Conservation (phyloP, 495 filamentous ascomycete species). For the Achaetomiella virescens region DNA sequence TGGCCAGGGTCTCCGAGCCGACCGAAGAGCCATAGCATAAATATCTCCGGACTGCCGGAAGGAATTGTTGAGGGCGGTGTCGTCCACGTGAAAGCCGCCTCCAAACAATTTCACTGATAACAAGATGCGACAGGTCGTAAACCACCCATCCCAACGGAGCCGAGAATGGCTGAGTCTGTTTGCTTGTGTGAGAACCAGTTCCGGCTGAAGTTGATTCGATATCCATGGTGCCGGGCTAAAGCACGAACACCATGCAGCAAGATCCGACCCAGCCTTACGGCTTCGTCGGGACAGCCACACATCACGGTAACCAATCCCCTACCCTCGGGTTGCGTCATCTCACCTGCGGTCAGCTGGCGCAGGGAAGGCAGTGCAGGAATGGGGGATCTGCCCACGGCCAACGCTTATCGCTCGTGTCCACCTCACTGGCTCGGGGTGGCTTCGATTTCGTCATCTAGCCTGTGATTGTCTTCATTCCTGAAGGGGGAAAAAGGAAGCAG, state of each 20-base stretch:
- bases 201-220: background rate
- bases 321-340: background rate
- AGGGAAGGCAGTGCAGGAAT: background rate
- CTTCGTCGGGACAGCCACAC: background rate
- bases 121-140: conserved; percentile 1
- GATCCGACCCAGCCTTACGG: conserved; percentile 6
- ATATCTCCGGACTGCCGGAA: background rate
- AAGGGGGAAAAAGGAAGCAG: background rate
- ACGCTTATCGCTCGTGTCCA: conserved; percentile 3
- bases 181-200: background rate
- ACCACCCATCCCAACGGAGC: background rate
- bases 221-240: conserved; percentile 1
- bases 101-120: background rate
- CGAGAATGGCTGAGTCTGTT: background rate
- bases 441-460: background rate
- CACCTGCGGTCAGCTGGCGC: conserved; percentile 11
- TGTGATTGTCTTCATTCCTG: background rate
- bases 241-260: background rate
- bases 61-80: background rate
- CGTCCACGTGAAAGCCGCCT: conserved; percentile 1
- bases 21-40: background rate
- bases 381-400: background rate
- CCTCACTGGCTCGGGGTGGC: background rate
- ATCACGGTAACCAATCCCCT: background rate
- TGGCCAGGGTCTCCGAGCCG: no score